A percentile compares a stretch with the other conserved stretches of the same genome.
phyloP scores from a whole-genome alignment of 768 basidiomycete species.

The Mycena floridula region DNA sequence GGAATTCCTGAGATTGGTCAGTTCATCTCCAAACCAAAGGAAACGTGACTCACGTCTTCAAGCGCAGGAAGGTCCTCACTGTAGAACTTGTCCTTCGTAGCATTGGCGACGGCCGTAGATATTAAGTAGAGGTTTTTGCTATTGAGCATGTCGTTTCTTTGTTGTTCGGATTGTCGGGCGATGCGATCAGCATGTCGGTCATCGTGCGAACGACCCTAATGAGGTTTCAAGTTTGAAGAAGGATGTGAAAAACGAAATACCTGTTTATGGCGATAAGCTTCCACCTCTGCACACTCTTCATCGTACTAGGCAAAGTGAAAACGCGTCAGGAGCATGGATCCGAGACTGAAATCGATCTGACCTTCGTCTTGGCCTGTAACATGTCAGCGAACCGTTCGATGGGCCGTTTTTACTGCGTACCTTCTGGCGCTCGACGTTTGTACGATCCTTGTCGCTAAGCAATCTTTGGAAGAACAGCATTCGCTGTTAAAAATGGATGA shows the following conservation, averaged over 20 bases:
- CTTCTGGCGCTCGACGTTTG: constrained; percentile 65
- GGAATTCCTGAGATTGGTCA: constrained; percentile 51
- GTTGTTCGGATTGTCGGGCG: constrained; percentile 71
- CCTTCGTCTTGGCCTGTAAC: constrained; percentile 25
- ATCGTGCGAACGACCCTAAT: constrained; percentile 63
- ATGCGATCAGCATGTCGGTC: constrained; percentile 73
- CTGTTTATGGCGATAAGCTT: constrained; percentile 75
- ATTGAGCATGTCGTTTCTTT: constrained; percentile 70
- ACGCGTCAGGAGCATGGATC: too few species aligned
- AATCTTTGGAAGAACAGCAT: constrained; percentile 65
- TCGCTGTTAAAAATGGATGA: constrained; percentile 40
- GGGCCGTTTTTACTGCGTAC: constrained; percentile 17
- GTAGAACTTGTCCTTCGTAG: constrained; percentile 65
- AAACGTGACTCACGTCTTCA: constrained; percentile 54
- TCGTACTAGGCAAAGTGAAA: too few species aligned
- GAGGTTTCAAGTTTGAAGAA: neutral
- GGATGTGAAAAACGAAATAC: constrained; percentile 25
- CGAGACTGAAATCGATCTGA: constrained; percentile 5
- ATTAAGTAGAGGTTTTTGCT: constrained; percentile 78
- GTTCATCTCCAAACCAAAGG: constrained; percentile 5
- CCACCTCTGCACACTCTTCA: constrained; percentile 69
- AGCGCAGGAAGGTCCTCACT: constrained; percentile 58
- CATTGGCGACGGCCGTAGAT: constrained; percentile 64
- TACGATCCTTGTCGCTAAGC: constrained; percentile 61
- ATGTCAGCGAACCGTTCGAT: constrained; percentile 5